A percentile compares a stretch with the other conserved stretches of the same genome.
phyloP scores from a whole-genome alignment of 192 early-diverging fungal genomes.

The Coemansia sp. region DNA sequence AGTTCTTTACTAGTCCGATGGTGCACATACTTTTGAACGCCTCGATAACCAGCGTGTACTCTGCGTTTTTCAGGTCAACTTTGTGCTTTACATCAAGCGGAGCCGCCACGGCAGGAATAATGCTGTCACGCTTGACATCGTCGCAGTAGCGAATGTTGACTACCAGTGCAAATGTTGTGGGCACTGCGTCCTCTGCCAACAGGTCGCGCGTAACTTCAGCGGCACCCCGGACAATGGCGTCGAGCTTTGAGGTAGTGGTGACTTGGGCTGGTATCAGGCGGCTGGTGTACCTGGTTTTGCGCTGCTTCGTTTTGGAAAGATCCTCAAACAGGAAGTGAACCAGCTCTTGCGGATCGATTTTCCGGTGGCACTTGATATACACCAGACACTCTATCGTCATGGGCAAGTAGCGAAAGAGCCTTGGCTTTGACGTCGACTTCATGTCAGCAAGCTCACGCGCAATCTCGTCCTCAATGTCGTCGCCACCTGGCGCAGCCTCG shows the following conservation, averaged over 20 bases:
- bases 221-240: conserved; percentile 39
- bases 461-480: conserved; percentile 47
- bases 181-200: conserved; percentile 45
- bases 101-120: conserved; percentile 47
- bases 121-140: conserved; percentile 40
- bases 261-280: conserved; percentile 43
- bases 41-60: conserved; percentile 46
- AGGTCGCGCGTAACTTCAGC: conserved; percentile 24
- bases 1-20: conserved; percentile 43
- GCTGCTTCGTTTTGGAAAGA: conserved; percentile 33
- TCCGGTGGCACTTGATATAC: conserved; percentile 43
- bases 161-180: conserved; percentile 47
- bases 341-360: conserved; percentile 40
- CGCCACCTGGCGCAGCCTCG: neutral
- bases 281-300: conserved; percentile 40
- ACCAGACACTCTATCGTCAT: conserved; percentile 46
- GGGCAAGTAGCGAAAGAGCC: conserved; percentile 38
- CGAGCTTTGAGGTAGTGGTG: conserved; percentile 42
- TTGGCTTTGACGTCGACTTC: conserved; percentile 27
- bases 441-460: conserved; percentile 46
- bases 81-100: conserved; percentile 49
- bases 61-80: conserved; percentile 47
- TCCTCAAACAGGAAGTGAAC: conserved; percentile 48
- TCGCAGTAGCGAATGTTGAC: conserved; percentile 51
- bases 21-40: conserved; percentile 50